Evolutionary conservation across 75 land plant species (phyloP), one percentile per base, ranked within the genome.

Genomic region (Selaginella moellendorffii): DNA sequence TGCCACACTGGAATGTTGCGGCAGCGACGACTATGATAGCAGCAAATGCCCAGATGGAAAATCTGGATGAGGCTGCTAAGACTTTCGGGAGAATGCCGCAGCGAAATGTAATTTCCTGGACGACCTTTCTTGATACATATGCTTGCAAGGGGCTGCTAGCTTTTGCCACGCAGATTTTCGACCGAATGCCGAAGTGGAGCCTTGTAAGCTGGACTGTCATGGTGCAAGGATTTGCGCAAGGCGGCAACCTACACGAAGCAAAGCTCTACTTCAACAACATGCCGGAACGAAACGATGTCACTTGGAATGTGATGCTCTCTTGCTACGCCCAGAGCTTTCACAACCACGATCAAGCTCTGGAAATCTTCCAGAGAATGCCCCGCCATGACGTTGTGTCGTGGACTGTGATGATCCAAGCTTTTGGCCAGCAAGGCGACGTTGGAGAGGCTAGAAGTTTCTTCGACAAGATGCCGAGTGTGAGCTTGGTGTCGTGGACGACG

Each of bases 101-200:
- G 59, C 5, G 24, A 56, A 25, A 21, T 19, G 59, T 56, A 8
- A 25, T 56, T 56, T 56, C 59, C 2, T 56, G 59, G 59, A 56
- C 59, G 8, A 25, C 59, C 59, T 8, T 56, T 19, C 59, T 56
- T 56, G 8, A 2, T 56, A 19, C 59, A 21, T 19, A 56, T 56
- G 59, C 19, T 2, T n/a, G n/a, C 21, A 19, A 21, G 19, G 59
- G 59, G n/a, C 8, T 8, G 19, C 8, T 56, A 19, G 2, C 5
- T 8, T n/a, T 8, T 19, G 59, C 19, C 2, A 19, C 2, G 5
- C 2, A 2, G 17, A 19, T 56, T 19, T 56, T 56, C n/a, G 25
- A 21, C 5, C 8, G 24, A 21, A 56, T 56, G 59, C 59, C 59
- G n/a, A 19, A 56, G n/a, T 21, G 59, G 59, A 56, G 24, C 59